These are phyloP conservation scores for Fusarium beomiforme DNA, from an alignment of 2,329 filamentous ascomycete genomes.

Conservation along the genomic window DNA sequence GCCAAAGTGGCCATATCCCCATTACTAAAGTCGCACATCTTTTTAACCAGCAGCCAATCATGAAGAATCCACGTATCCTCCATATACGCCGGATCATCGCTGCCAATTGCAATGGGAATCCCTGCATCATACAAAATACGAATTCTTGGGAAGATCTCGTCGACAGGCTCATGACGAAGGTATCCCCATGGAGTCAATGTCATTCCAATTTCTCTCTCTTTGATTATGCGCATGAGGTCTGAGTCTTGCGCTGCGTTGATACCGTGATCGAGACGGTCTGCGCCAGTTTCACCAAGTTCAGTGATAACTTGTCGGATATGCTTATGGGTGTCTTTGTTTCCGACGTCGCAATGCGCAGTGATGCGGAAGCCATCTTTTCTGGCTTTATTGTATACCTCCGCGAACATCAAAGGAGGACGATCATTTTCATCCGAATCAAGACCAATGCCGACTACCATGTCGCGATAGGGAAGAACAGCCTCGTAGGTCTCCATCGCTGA, in stretches of 20 bases:
- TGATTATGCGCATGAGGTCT: conserved; percentile 66
- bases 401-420: conserved; percentile 56
- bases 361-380: conserved; percentile 54
- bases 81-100: conserved; percentile 79
- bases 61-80: conserved; percentile 62
- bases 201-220: conserved; percentile 65
- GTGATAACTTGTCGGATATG: conserved; percentile 59
- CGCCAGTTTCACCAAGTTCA: conserved; percentile 68
- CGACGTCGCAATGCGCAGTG: conserved; percentile 62
- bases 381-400: conserved; percentile 50
- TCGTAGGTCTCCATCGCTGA: conserved; percentile 72
- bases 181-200: conserved; percentile 69
- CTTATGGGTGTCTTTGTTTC: conserved; percentile 56
- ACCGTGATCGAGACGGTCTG: conserved; percentile 78
- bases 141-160: conserved; percentile 60
- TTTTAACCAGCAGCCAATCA: conserved; percentile 46
- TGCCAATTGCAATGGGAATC: conserved; percentile 75
- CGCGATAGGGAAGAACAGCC: conserved; percentile 49
- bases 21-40: conserved; percentile 12
- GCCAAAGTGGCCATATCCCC: conserved; percentile 54
- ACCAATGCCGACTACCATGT: conserved; percentile 56
- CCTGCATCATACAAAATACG: conserved; percentile 67
- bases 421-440: conserved; percentile 58
- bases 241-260: conserved; percentile 70
- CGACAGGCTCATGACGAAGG: conserved; percentile 25